Percentiles rank a stretch among this genome's conserved stretches.
Evolutionary conservation across 176 grass and related monocot genomes (phyloP).

Genomic region (Zoysia japonica): DNA sequence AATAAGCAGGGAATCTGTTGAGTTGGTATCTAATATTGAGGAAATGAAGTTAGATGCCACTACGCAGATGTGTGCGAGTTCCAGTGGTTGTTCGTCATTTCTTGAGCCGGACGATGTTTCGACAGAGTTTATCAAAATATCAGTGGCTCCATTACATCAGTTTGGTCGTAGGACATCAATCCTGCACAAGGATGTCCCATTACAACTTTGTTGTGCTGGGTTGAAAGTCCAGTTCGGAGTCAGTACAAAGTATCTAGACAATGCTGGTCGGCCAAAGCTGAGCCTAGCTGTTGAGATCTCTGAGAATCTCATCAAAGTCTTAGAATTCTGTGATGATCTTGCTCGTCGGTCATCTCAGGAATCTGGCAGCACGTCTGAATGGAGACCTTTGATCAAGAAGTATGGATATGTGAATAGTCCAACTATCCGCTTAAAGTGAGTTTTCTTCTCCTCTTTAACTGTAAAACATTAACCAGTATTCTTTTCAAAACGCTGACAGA

Average conservation of each 20-base stretch:
- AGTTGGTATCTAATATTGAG: conserved; percentile 58
- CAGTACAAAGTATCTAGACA: conserved; percentile 68
- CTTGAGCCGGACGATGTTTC: conserved; percentile 60
- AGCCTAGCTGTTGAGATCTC: conserved; percentile 68
- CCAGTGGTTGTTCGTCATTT: conserved; percentile 61
- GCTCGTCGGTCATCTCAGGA: conserved; percentile 57
- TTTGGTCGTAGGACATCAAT: conserved; percentile 49
- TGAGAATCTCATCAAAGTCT: conserved; percentile 63
- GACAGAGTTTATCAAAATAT: conserved; percentile 59
- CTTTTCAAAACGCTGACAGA: conserved; percentile 15
- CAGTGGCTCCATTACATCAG: conserved; percentile 44
- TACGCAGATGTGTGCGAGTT: conserved; percentile 41
- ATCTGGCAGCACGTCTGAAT: conserved; percentile 76
- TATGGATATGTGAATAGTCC: conserved; percentile 58
- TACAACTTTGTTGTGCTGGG: conserved; percentile 61
- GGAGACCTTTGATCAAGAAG: conserved; percentile 76
- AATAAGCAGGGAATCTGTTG: conserved; percentile 38
- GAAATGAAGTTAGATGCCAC: conserved; percentile 66
- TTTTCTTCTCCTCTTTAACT: conserved; percentile 19
- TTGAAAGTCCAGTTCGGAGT: conserved; percentile 67
- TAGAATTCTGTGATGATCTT: conserved; percentile 72
- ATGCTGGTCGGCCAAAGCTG: conserved; percentile 68
- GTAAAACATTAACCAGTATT: background rate
- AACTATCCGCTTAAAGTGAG: conserved; percentile 80
- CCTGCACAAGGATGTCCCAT: conserved; percentile 52